Base-by-base conservation (phyloP, 495 filamentous ascomycete species). In the Polyplosphaeria fusca region DNA sequence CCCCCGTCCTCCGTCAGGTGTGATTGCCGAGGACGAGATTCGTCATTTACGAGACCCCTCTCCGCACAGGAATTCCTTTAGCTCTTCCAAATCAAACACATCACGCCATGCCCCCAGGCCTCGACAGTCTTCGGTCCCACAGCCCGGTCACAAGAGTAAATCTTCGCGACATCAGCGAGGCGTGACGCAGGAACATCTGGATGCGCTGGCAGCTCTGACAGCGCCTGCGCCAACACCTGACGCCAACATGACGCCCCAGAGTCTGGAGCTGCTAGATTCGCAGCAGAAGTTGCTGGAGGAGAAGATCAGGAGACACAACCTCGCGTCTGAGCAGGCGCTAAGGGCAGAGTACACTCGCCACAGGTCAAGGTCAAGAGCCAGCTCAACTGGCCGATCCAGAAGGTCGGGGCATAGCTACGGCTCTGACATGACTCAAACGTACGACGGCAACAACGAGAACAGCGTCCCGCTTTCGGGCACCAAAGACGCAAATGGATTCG, bases 131-230 rank as follows among this genome's bases (percentile, higher is more conserved):
- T 35, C 30, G 7, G 14, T 14, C 30, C 14, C 30, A 14, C 2
- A 22, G 3, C 38, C 47, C 13, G 4, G 11, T 22, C 11, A 35
- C 30, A 7, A 35, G 7, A 7, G 30, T 14, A 40, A 18, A 23
- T 45, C 25, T 44, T 20, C 19, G 14, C 27, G 49, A 13, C 24
- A 53, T 32, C 41, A 28, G 14, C 28, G 14, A 11, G 28, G 27
- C 5, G 32, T 48, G 16, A 53, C 57, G 19, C 20, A 59, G 25
- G 55, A 59, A 26, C 47, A 59, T 25, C 48, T 59, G 2, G 47
- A 44, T 14, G 55, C 47, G 16, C 23, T 59, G 27, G 40, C 38
- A 14, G 55, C 55, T 5, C 41, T 52, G 14, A 59, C 55, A 9
- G 40, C 39, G 12, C 48, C 47, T 13, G 47, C 40, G 24, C 55